Conservation (phyloP, 148 eudicot genomes). For the Chenopodium album region DNA sequence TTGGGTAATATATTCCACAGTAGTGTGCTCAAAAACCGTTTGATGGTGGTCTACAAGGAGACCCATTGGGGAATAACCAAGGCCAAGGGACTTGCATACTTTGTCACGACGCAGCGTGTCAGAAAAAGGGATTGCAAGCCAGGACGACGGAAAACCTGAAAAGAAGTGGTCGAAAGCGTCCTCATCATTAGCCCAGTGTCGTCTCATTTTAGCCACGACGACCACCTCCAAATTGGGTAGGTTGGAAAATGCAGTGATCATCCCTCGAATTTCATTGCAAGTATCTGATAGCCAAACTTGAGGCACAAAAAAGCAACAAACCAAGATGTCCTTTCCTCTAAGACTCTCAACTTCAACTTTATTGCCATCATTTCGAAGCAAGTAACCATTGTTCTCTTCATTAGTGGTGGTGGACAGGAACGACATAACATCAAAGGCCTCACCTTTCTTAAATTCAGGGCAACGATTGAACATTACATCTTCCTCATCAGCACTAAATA, state of each 20-base stretch:
- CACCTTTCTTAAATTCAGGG: no score
- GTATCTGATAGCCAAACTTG: no score
- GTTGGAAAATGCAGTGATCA: no score
- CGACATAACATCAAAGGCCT: not conserved
- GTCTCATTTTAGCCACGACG: conserved; percentile 5
- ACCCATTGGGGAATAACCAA: not conserved
- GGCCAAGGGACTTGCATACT: not conserved
- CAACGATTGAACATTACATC: no score
- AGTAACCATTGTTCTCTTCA: not conserved
- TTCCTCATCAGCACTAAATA: no score
- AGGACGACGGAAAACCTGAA: conserved; percentile 10
- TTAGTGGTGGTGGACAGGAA: not conserved
- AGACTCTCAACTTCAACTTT: not conserved
- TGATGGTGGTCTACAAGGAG: not conserved
- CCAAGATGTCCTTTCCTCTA: not conserved
- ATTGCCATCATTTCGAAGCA: not conserved
- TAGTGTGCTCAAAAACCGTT: not conserved
- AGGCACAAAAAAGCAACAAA: conserved; percentile 13
- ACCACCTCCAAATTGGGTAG: not conserved
- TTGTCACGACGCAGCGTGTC: not conserved
- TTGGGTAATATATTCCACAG: no score
- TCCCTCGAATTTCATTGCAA: no score
- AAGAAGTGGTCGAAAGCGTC: not conserved
- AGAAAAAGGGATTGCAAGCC: conserved; percentile 2
- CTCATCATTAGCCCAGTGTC: not conserved